Evolutionary conservation across 2,329 filamentous ascomycete species (phyloP).

Genomic region (Magnaporthiopsis rhizophila): DNA sequence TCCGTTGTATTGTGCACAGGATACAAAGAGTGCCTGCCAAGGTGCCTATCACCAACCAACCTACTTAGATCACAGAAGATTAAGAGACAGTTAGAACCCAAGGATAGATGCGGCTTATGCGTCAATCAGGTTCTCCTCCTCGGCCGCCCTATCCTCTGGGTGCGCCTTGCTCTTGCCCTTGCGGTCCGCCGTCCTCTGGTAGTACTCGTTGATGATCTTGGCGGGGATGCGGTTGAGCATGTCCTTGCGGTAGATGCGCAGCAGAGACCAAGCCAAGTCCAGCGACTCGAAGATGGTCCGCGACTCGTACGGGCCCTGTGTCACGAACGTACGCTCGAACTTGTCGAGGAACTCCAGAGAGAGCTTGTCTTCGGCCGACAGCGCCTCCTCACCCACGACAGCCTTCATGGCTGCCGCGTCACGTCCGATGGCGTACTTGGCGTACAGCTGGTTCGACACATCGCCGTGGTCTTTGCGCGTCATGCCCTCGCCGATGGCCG

Average conservation of each 20-base stretch:
- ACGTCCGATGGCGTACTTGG: conserved; percentile 98
- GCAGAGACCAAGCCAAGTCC: conserved; percentile 90
- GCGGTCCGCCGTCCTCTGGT: conserved; percentile 57
- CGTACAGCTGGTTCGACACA: conserved; percentile 98
- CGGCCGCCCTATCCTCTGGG: conserved; percentile 19
- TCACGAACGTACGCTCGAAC: conserved; percentile 93
- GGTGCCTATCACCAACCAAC: neutral
- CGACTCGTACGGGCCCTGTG: conserved; percentile 85
- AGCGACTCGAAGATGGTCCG: conserved; percentile 88
- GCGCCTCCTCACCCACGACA: conserved; percentile 94
- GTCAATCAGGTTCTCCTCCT: conserved; percentile 29
- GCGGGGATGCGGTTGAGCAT: conserved; percentile 89
- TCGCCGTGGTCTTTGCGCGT: conserved; percentile 96
- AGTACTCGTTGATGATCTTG: conserved; percentile 77
- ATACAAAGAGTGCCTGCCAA: neutral
- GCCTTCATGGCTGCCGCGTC: conserved; percentile 99
- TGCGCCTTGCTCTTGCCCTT: conserved; percentile 55
- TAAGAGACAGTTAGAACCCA: neutral
- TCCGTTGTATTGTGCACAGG: neutral
- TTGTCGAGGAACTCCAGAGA: conserved; percentile 98
- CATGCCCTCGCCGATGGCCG: conserved; percentile 94
- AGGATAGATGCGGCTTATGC: conserved; percentile 16
- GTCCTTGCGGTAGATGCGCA: conserved; percentile 97
- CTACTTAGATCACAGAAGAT: neutral
- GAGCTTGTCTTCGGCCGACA: conserved; percentile 93